Evolutionary conservation across 2,329 filamentous ascomycete species (phyloP).

Genomic region (Cladophialophora immunda): DNA sequence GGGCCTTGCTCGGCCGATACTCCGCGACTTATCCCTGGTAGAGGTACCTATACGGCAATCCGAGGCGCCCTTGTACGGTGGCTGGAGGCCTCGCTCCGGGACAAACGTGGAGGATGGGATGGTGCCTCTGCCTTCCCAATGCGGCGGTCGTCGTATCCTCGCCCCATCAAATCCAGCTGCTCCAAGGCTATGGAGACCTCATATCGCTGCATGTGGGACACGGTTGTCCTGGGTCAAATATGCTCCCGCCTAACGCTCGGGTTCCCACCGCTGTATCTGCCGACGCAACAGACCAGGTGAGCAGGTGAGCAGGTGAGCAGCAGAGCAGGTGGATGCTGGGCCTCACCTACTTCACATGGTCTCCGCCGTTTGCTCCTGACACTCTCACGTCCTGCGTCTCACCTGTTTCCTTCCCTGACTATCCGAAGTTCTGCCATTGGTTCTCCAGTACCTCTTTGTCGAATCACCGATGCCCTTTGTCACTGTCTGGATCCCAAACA

Average conservation of each 20-base stretch:
- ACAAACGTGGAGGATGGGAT: background rate
- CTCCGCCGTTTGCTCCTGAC: background rate
- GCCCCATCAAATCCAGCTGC: background rate
- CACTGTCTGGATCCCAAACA: background rate
- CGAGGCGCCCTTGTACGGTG: background rate
- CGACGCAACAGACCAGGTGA: background rate
- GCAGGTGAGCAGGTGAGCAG: background rate
- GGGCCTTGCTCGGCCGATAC: slow-evolving; percentile 15
- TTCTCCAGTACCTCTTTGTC: slow-evolving; percentile 11
- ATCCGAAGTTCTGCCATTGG: slow-evolving; percentile 24
- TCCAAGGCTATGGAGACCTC: background rate
- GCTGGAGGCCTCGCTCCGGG: background rate
- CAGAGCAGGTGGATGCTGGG: background rate
- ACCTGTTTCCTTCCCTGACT: slow-evolving; percentile 9
- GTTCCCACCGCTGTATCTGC: background rate
- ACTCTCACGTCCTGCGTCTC: background rate
- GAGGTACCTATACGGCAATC: background rate
- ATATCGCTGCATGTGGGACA: background rate
- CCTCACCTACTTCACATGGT: background rate
- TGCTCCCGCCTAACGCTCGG: background rate
- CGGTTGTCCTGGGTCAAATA: background rate
- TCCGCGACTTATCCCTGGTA: slow-evolving; percentile 2
- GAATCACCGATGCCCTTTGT: background rate
- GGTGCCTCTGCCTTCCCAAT: too few species aligned
- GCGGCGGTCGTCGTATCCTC: too few species aligned